Conservation (phyloP, 371 early-diverging fungal species). For the Mortierella sp. region DNA sequence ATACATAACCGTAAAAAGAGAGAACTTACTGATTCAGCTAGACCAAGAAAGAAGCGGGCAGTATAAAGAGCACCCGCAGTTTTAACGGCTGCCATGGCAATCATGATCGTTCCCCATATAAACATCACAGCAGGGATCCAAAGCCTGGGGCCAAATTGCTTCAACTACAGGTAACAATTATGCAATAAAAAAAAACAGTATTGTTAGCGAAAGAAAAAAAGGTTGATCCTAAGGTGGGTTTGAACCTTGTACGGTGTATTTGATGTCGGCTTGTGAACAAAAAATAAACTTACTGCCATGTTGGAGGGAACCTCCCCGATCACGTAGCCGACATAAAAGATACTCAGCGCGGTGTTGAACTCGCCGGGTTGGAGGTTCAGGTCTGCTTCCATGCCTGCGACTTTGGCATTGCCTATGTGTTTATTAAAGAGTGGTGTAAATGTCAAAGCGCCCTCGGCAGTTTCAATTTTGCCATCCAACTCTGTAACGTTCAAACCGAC, state of each 20-base stretch:
- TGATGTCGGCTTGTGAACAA: neutral
- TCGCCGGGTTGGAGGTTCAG: slow-evolving; percentile 62
- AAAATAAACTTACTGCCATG: slow-evolving; percentile 25
- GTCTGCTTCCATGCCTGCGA: slow-evolving; percentile 65
- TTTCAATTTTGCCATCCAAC: neutral
- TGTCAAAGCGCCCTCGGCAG: neutral
- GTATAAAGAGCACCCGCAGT: slow-evolving; percentile 65
- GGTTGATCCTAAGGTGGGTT: neutral
- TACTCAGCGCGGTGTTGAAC: slow-evolving; percentile 75
- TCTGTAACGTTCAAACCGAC: neutral
- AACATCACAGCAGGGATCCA: slow-evolving; percentile 75
- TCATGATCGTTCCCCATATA: slow-evolving; percentile 74
- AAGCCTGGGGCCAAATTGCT: slow-evolving; percentile 61
- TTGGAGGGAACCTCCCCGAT: slow-evolving; percentile 59
- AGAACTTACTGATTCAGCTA: slow-evolving; percentile 62
- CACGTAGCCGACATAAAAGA: slow-evolving; percentile 83
- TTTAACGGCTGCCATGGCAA: slow-evolving; percentile 69
- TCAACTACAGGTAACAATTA: slow-evolving; percentile 37
- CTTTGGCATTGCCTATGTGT: slow-evolving; percentile 35
- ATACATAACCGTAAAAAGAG: no score
- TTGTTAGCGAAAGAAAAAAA: slow-evolving; percentile 2
- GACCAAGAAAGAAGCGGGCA: slow-evolving; percentile 76
- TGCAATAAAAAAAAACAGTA: neutral
- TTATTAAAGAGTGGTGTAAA: neutral
- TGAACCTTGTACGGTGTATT: neutral